Evolutionary conservation across 768 basidiomycete genomes (phyloP).

Genomic region (Lenzites betulinus): DNA sequence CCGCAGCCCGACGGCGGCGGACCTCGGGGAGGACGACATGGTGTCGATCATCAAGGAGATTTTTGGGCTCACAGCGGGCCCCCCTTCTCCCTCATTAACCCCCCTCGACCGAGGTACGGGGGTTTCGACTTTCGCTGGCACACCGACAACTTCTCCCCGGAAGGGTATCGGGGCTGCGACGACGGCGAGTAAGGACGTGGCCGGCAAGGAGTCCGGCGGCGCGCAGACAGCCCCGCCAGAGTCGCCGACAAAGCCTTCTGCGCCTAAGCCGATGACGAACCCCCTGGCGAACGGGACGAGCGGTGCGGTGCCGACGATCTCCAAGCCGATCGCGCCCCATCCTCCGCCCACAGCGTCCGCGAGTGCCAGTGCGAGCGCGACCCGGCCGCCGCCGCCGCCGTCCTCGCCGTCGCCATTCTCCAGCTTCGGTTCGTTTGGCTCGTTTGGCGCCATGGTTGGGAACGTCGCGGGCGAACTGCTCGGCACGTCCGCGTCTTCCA

Average conservation of each 20-base stretch:
- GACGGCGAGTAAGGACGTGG: not conserved
- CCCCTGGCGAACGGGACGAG: not conserved
- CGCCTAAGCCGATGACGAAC: not conserved
- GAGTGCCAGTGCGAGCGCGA: not conserved
- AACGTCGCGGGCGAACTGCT: slow-evolving; percentile 20
- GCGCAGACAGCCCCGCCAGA: slow-evolving; percentile 5
- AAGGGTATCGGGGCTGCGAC: not conserved
- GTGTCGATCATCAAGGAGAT: slow-evolving; percentile 34
- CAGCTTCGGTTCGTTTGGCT: slow-evolving; percentile 6
- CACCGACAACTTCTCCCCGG: slow-evolving; percentile 18
- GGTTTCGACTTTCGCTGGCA: slow-evolving; percentile 18
- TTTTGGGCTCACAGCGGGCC: slow-evolving; percentile 32
- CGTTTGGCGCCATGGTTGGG: slow-evolving; percentile 10
- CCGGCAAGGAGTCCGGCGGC: not conserved
- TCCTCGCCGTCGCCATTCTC: slow-evolving; percentile 12
- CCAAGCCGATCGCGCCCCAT: slow-evolving; percentile 8
- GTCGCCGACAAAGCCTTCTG: slow-evolving; percentile 3
- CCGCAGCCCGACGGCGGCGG: slow-evolving; percentile 31
- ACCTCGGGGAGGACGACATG: slow-evolving; percentile 31
- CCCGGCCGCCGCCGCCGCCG: not conserved
- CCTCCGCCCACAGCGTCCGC: slow-evolving; percentile 9
- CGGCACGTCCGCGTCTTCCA: slow-evolving; percentile 16
- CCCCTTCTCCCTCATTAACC: slow-evolving; percentile 26
- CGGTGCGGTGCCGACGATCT: slow-evolving; percentile 10
- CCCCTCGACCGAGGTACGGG: slow-evolving; percentile 20